These are phyloP conservation scores for Seiridium unicorne DNA, from an alignment of 2,329 filamentous ascomycete species.

Conservation along the genomic window DNA sequence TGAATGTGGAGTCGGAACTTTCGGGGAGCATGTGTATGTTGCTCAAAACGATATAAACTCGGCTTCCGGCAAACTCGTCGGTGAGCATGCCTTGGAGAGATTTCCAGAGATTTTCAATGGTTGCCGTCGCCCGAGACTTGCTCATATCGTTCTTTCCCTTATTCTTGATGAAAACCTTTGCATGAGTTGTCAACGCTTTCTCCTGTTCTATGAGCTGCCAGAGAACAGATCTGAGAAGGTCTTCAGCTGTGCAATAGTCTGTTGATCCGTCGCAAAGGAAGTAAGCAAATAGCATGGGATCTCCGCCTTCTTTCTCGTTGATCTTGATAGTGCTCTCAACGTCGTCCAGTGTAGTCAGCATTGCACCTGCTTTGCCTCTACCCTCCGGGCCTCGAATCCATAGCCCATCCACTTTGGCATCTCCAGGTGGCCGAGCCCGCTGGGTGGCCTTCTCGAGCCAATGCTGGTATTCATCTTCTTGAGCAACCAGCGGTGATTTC, in stretches of 20 bases:
- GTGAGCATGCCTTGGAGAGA: slow-evolving; percentile 39
- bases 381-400: slow-evolving; percentile 41
- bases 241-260: slow-evolving; percentile 38
- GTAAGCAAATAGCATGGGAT: slow-evolving; percentile 33
- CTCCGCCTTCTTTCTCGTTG: slow-evolving; percentile 19
- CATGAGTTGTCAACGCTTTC: slow-evolving; percentile 30
- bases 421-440: not conserved
- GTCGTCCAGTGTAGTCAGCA: slow-evolving; percentile 34
- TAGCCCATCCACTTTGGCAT: slow-evolving; percentile 27
- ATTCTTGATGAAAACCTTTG: slow-evolving; percentile 32
- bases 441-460: slow-evolving; percentile 28
- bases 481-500: slow-evolving; percentile 35
- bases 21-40: slow-evolving; percentile 37
- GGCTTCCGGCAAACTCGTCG: slow-evolving; percentile 33
- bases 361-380: slow-evolving; percentile 39
- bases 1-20: slow-evolving; percentile 32
- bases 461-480: slow-evolving; percentile 31
- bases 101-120: slow-evolving; percentile 38
- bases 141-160: slow-evolving; percentile 21
- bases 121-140: slow-evolving; percentile 25
- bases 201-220: slow-evolving; percentile 35
- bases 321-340: slow-evolving; percentile 28
- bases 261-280: slow-evolving; percentile 37
- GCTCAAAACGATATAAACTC: slow-evolving; percentile 38
- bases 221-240: slow-evolving; percentile 37